Base-by-base conservation (phyloP, 2,329 filamentous ascomycete species). In the Rutstroemia sydowiana region DNA sequence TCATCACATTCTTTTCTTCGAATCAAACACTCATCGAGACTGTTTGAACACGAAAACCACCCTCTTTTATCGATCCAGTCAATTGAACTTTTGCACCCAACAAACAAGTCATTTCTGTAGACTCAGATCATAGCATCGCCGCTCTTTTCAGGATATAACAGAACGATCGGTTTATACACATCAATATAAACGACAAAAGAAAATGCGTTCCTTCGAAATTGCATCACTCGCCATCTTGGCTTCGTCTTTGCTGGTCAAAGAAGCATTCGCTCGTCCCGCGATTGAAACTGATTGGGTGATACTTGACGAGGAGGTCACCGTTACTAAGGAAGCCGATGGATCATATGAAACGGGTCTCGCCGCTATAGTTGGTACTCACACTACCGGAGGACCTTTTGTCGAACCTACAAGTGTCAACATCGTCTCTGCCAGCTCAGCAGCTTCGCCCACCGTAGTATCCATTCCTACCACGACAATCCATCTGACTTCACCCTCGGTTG, bases 231-330 rank as follows among this genome's bases (percentile, higher is more conserved):
- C 59, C 57, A 44, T 63, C 47, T 55, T 64, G 55, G 61, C 61
- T 30, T 50, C 61, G 14, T 61, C 61, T 59, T 61, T 66, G 59
- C 63, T 65, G 60, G 57, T 60, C 57, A 61, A 59, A 53, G 61
- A 61, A 49, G 59, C 56, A 43, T 30, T 61, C 16, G 59, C 60
- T 44, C 56, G 55, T 20, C 57, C 54, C 18, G 56, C 58, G 18
- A 26, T 56, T 9, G 55, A 59, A 18, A 56, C 52, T 36, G 59
- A 64, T 10, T 32, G 53, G 13, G 57, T 61, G 2, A 32, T 60
- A 16, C 54, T 64, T 16, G 62, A 57, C 5, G 58, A 60, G 41
- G 55, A 57, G 26, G 48, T 64, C 21, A 50, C 45, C n/a, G 59
- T 66, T 8, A 61, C 56, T 26, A 54, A 53, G 6, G 30, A 55